A percentile compares a stretch with the other conserved stretches of the same genome.
Evolutionary conservation across 2,329 filamentous ascomycete genomes (phyloP).

Genomic region (Colletotrichum limetticola): DNA sequence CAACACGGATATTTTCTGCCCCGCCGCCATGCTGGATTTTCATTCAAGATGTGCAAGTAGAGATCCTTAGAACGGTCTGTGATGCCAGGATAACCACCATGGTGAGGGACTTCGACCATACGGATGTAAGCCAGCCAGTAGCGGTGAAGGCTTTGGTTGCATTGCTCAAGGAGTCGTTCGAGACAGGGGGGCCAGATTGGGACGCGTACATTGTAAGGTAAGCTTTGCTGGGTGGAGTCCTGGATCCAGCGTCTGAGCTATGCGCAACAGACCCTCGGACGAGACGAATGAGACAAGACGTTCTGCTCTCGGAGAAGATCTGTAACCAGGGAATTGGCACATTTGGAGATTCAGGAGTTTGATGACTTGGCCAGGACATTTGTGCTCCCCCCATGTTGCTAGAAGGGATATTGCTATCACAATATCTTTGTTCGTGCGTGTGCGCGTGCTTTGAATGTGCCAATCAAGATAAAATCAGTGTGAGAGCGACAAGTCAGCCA

Average conservation of each 20-base stretch:
- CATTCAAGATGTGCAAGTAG: background rate
- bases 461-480: background rate
- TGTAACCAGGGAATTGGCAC: background rate
- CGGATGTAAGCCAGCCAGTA: background rate
- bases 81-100: background rate
- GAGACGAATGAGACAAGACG: background rate
- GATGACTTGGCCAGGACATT: background rate
- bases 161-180: background rate
- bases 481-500: background rate
- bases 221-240: conserved; percentile 2
- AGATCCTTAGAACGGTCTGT: background rate
- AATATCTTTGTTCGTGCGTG: background rate
- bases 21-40: background rate
- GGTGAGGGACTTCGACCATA: background rate
- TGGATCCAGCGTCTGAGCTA: background rate
- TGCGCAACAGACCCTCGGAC: background rate
- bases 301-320: background rate
- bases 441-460: background rate
- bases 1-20: background rate
- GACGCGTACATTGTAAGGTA: background rate
- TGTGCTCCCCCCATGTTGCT: background rate
- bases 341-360: background rate
- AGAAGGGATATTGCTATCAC: background rate
- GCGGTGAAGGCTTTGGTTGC: background rate
- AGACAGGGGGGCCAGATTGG: background rate